A percentile compares a stretch with the other conserved stretches of the same genome.
Evolutionary conservation across 148 eudicot genomes (phyloP).

Genomic region (Salicornia ramosissima): DNA sequence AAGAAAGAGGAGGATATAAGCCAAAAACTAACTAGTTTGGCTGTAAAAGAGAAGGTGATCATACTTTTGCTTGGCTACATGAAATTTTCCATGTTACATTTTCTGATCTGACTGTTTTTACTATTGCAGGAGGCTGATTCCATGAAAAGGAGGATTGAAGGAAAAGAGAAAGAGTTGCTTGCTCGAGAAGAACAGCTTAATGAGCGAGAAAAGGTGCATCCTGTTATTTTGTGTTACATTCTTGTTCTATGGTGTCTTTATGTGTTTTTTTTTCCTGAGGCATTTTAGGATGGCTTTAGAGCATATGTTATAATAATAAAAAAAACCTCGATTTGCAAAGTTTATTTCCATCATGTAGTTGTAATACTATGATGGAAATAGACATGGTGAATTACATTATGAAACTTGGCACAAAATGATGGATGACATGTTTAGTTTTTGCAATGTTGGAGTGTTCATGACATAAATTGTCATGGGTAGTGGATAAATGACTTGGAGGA

Average conservation of each 20-base stretch:
- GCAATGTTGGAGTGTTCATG: too few species aligned
- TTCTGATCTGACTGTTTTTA: not conserved
- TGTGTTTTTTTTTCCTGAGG: constrained; percentile 8
- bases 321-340: too few species aligned
- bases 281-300: not conserved
- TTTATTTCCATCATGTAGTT: too few species aligned
- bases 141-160: constrained; percentile 44
- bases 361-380: too few species aligned
- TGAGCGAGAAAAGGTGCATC: constrained; percentile 59
- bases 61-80: not conserved
- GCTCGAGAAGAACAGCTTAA: constrained; percentile 60
- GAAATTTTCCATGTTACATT: not conserved
- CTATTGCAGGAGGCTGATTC: constrained; percentile 63
- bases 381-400: too few species aligned
- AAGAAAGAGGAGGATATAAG: constrained; percentile 75
- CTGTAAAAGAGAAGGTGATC: constrained; percentile 70
- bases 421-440: too few species aligned
- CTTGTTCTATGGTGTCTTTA: not conserved
- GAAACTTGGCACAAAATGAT: too few species aligned
- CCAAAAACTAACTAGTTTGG: constrained; percentile 41
- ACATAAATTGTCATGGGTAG: too few species aligned
- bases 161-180: constrained; percentile 60
- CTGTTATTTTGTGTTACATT: not conserved
- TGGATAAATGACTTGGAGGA: too few species aligned
- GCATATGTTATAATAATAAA: too few species aligned